Base-by-base conservation (phyloP, 1,284 basidiomycete species). In the Cerioporus squamosus region DNA sequence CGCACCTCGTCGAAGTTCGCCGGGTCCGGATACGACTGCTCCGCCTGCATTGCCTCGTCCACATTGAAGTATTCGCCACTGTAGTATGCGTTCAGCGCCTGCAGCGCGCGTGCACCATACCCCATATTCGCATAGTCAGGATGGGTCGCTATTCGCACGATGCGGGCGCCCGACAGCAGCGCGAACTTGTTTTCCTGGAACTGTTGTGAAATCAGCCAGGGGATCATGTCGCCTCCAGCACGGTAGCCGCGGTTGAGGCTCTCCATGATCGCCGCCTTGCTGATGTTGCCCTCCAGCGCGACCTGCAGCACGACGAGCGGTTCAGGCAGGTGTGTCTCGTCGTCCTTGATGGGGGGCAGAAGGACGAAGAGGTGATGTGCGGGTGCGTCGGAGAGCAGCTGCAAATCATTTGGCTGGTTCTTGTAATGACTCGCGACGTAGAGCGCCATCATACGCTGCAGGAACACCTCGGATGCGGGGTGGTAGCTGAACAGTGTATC, bases 371-470 rank as follows among this genome's bases (percentile, higher is more conserved):
- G 84, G 67, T 97, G 94, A 70, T 99, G 97, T 0, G 95, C 95
- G 0, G 97, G 97, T 0, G 97, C 97, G 70, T 99, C 97, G 8
- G 92, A 94, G 74, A 99, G 86, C 54, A 99, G 85, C 73, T 99
- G 97, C 44, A 99, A 81, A 72, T 99, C 97, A 73, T 99, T 99
- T 20, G 97, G 97, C 71, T 96, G 94, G 75, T 99, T 99, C 77
- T 99, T 99, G 82, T 99, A 99, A 75, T 99, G 97, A 50, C 89
- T 91, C 1, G 97, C 93, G 52, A 99, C 96, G 75, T 98, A 99
- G 1, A 99, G 82, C 5, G 94, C 91, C 95, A 98, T 98, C 91
- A 99, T 95, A 45, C 96, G 87, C 76, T 99, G 97, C 44, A 99
- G 81, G 80, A 99, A 99, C 20, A 93, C 84, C 74, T 99, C 97